Evolutionary conservation across 176 grass and related monocot genomes (phyloP).

Genomic region (Cenchrus americanus): DNA sequence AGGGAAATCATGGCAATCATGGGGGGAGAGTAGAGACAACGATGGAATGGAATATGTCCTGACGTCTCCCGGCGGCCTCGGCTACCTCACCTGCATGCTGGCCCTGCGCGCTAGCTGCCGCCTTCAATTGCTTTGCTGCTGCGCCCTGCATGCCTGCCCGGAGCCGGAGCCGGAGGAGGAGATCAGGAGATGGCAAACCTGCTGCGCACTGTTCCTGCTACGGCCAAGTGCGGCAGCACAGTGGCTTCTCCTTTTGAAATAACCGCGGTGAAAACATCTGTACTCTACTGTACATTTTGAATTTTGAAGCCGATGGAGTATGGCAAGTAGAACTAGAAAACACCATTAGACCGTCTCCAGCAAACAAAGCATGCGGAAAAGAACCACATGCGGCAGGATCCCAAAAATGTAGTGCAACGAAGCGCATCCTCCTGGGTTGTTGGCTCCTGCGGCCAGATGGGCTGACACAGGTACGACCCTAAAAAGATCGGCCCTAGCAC

Average conservation of each 20-base stretch:
- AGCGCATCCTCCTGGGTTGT: too few species aligned
- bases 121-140: background rate
- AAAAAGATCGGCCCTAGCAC: too few species aligned
- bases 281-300: too few species aligned
- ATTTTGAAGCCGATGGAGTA: background rate
- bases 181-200: background rate
- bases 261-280: background rate
- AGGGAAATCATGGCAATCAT: slow-evolving; percentile 30
- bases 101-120: background rate
- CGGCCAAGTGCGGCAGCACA: background rate
- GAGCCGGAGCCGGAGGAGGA: too few species aligned
- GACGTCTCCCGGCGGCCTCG: background rate
- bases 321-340: too few species aligned
- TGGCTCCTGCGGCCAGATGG: too few species aligned
- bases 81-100: slow-evolving; percentile 19
- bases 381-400: too few species aligned
- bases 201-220: slow-evolving; percentile 34
- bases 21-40: slow-evolving; percentile 29
- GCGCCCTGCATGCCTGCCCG: background rate
- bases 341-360: too few species aligned
- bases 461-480: too few species aligned
- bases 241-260: background rate
- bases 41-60: slow-evolving; percentile 21
- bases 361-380: too few species aligned
- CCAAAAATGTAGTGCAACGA: too few species aligned